These are phyloP conservation scores for Diplosphaera chodatii DNA, from an alignment of 139 green algal species.

Conservation along the genomic window DNA sequence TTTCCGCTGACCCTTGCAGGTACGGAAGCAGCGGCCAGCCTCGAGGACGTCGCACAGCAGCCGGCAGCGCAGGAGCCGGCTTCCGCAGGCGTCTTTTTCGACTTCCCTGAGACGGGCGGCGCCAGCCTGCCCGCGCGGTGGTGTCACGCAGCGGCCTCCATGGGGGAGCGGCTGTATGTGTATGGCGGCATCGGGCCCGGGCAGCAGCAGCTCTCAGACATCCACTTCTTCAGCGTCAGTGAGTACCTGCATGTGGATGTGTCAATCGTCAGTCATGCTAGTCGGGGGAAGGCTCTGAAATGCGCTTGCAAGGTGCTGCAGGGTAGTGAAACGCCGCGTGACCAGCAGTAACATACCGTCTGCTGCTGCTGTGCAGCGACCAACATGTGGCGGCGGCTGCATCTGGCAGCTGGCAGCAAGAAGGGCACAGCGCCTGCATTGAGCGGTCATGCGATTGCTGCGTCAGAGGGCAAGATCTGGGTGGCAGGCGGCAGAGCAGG, in stretches of 20 bases:
- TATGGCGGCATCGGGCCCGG: slow-evolving; percentile 12
- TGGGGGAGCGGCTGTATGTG: slow-evolving; percentile 10
- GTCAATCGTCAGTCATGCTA: neutral
- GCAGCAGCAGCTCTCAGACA: neutral
- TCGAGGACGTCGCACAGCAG: neutral
- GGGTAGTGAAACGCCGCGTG: no score
- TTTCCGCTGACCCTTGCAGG: neutral
- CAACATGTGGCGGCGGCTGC: neutral
- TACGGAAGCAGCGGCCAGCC: neutral
- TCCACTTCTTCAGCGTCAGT: slow-evolving; percentile 4
- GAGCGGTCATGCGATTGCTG: slow-evolving; percentile 5
- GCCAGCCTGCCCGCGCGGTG: slow-evolving; percentile 2
- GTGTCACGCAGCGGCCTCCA: slow-evolving; percentile 11
- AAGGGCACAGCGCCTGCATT: neutral
- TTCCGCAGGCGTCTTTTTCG: slow-evolving; percentile 9
- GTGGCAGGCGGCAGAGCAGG: neutral
- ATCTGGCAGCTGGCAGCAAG: neutral
- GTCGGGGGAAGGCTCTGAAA: neutral
- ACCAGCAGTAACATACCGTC: no score
- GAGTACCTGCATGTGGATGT: neutral
- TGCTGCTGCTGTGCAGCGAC: neutral
- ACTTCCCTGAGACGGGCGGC: slow-evolving; percentile 1
- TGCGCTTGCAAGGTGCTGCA: neutral
- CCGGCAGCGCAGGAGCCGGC: neutral
- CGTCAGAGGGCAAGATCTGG: neutral